Percentiles rank a stretch among this genome's conserved stretches.
Conservation (phyloP, 306 rosid species). For the Senna siamea region DNA sequence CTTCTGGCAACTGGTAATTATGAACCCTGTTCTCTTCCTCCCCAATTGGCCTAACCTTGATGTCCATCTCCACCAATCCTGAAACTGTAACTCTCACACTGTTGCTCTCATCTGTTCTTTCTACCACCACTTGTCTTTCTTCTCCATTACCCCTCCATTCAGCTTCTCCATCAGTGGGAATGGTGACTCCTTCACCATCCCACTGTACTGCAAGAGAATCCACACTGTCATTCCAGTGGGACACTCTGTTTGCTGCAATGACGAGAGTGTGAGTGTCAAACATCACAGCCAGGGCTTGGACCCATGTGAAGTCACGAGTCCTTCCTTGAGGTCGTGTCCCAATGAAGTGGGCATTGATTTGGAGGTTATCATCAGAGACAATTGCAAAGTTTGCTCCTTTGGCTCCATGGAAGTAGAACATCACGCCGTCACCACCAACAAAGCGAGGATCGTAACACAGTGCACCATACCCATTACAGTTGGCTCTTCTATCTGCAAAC, state of each 20-base stretch:
- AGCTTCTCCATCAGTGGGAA: constrained; percentile 60
- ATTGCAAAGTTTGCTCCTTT: constrained; percentile 75
- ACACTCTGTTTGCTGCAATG: constrained; percentile 61
- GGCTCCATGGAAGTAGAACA: constrained; percentile 88
- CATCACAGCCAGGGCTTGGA: constrained; percentile 70
- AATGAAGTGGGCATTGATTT: constrained; percentile 78
- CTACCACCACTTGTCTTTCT: constrained; percentile 60
- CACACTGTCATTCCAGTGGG: constrained; percentile 59
- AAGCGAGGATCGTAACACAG: constrained; percentile 85
- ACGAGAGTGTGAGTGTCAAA: constrained; percentile 74
- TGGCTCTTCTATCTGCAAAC: constrained; percentile 60
- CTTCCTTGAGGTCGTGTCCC: constrained; percentile 76
- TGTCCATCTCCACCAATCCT: constrained; percentile 63
- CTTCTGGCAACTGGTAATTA: constrained; percentile 60
- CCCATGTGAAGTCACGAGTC: constrained; percentile 86
- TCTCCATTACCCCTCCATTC: constrained; percentile 61
- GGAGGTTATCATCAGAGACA: constrained; percentile 65
- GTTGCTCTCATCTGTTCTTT: constrained; percentile 71
- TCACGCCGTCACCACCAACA: constrained; percentile 81
- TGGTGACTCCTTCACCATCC: constrained; percentile 49
- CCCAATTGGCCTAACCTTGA: constrained; percentile 65
- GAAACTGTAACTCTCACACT: constrained; percentile 59
- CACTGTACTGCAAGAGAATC: constrained; percentile 60
- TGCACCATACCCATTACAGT: constrained; percentile 75
- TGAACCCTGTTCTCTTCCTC: constrained; percentile 67